Percentiles rank a stretch among this genome's conserved stretches.
Conservation (phyloP, 2,329 filamentous ascomycete species). For the Cladosporium sp. region DNA sequence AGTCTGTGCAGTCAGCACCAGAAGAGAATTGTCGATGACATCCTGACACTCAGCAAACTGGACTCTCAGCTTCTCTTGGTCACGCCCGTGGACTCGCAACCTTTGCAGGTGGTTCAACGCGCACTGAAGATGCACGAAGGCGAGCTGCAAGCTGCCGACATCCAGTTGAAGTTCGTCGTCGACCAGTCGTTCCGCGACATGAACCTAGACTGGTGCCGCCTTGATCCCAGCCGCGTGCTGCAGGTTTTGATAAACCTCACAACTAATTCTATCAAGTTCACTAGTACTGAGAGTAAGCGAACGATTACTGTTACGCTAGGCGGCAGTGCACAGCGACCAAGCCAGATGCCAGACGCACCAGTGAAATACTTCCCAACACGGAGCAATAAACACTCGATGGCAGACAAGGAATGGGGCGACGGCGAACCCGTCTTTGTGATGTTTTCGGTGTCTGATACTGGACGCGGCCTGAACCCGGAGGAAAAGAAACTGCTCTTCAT, state of each 20-base stretch:
- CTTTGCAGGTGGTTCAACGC: conserved; percentile 64
- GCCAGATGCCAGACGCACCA: conserved; percentile 40
- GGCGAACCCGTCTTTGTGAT: conserved; percentile 67
- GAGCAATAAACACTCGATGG: conserved; percentile 48
- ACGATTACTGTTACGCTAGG: conserved; percentile 67
- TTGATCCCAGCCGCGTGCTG: conserved; percentile 73
- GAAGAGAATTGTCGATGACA: conserved; percentile 75
- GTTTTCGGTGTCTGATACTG: conserved; percentile 76
- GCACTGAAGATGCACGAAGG: conserved; percentile 78
- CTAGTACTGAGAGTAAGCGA: conserved; percentile 61
- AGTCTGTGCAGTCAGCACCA: conserved; percentile 77
- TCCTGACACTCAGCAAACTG: conserved; percentile 72
- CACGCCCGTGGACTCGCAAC: conserved; percentile 68
- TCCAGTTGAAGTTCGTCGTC: conserved; percentile 64
- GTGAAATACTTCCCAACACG: conserved; percentile 65
- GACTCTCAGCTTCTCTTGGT: conserved; percentile 74
- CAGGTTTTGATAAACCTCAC: conserved; percentile 80
- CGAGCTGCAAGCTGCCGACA: conserved; percentile 68
- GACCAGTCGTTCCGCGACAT: conserved; percentile 62
- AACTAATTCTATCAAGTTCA: conserved; percentile 82
- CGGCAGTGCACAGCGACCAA: conserved; percentile 59
- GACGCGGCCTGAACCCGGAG: conserved; percentile 63
- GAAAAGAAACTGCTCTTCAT: conserved; percentile 76
- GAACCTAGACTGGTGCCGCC: conserved; percentile 65
- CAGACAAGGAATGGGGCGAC: conserved; percentile 66